Base-by-base conservation (phyloP, 371 early-diverging fungal species). In the Batkoa obscura region DNA sequence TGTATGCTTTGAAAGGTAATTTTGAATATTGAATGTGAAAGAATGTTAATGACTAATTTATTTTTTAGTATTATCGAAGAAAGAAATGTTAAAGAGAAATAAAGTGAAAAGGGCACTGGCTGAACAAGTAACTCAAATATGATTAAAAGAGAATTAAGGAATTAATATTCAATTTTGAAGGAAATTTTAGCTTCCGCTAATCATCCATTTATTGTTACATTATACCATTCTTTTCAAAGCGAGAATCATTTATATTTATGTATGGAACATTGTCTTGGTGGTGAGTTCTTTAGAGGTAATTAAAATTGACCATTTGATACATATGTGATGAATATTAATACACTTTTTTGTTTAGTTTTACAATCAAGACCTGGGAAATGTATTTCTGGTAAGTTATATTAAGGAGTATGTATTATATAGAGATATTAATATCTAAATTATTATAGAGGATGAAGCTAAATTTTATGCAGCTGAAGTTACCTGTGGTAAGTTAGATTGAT, bases 211-310 rank as follows among this genome's bases (percentile, higher is more conserved):
- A 90, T 98, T 62, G 91, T 97, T 15, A 88, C 96, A 34, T 72
- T 98, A 50, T 91, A 92, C 68, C 91, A 93, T 69, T 85, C 87
- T 13, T 96, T 98, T 67, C 94, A 96, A 68, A 88, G 88, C 58
- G 84, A 90, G 61, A 86, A 89, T 46, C 81, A 94, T 57, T 69
- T 98, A 31, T 97, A 91, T 66, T 84, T 98, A 62, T 84, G 94
- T 55, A 94, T 97, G 92, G 99, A 99, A 61, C 98, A 95, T 72
- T 95, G 98, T 63, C 76, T 84, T 63, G 99, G 99, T 46, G 99
- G 99, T 50, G 99, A 99, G 73, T 94, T 94, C 65, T 94, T 90
- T 67, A 68, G 90, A 72, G 87, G 81, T 78, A 72, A 61, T 56
- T 10, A 32, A 8, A 3, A n/a, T 53, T 15, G n/a, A 9, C n/a